These are phyloP conservation scores for Melampsora larici-populina DNA, from an alignment of 1,284 basidiomycete genomes.

Conservation along the genomic window DNA sequence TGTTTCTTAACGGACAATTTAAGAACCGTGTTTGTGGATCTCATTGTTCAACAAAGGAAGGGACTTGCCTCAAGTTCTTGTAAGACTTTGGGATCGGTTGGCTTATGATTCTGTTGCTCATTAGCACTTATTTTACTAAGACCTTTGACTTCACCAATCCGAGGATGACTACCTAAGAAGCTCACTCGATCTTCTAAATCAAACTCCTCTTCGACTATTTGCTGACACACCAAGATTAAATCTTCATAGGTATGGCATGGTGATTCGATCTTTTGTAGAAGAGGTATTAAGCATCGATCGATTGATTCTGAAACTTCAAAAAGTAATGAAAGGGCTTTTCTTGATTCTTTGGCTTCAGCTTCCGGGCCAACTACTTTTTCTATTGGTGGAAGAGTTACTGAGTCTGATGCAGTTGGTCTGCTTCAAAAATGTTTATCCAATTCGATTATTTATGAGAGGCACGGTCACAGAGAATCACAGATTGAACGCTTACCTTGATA, in stretches of 20 bases:
- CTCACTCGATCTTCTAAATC: slow-evolving; percentile 61
- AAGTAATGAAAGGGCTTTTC: slow-evolving; percentile 20
- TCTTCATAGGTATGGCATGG: slow-evolving; percentile 58
- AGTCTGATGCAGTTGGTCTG: neutral
- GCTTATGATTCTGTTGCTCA: slow-evolving; percentile 64
- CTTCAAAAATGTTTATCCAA: neutral
- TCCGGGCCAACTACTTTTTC: neutral
- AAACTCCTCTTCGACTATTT: slow-evolving; percentile 62
- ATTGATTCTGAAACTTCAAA: slow-evolving; percentile 39
- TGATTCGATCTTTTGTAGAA: slow-evolving; percentile 59
- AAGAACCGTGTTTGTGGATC: too few species aligned
- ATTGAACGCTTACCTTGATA: neutral
- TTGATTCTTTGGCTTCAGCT: neutral
- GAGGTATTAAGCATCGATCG: slow-evolving; percentile 24
- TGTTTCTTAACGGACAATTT: too few species aligned
- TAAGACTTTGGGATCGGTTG: slow-evolving; percentile 48
- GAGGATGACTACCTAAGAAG: slow-evolving; percentile 78
- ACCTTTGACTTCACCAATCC: slow-evolving; percentile 73
- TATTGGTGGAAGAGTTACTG: slow-evolving; percentile 5
- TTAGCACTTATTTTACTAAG: slow-evolving; percentile 69
- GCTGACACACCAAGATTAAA: slow-evolving; percentile 64
- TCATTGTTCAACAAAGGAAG: too few species aligned
- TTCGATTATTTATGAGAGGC: neutral
- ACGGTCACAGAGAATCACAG: neutral
- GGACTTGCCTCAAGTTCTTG: slow-evolving; percentile 47